Evolutionary conservation across 345 rosid species (phyloP), one percentile per base, ranked within the genome.

Genomic region (Clausena lansium): DNA sequence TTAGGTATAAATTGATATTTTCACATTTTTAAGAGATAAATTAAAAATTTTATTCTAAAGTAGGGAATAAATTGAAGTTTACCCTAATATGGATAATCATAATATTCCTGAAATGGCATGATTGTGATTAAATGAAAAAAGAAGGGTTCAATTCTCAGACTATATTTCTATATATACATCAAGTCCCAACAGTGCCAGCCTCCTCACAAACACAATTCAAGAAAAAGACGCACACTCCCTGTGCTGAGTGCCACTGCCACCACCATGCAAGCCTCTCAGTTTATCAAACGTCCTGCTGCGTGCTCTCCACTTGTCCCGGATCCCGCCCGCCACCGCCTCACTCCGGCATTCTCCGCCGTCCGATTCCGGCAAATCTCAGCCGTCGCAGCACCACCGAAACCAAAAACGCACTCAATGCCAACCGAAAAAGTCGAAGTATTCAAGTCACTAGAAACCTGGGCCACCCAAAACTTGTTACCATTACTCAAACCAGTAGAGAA

Each of bases 371-470:
- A 2, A 25, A 62, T 78, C 67, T 76, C 84, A 0, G 86, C 91
- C 7, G 87, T 82, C 55, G 88, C 87, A 1, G 83, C 88, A 2
- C 59, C 85, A 2, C 71, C 78, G 15, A 68, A 75, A 2, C 77
- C 71, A 7, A 89, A 75, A 64, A 86, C 84, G 27, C 93, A 89
- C 77, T 86, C 94, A 0, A 82, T 91, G 92, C 91, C 97, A 4
- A 84, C 87, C 1, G 93, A 93, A 76, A 91, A 86, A 66, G 67
- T 80, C 14, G 92, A 91, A 78, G 73, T 91, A 5, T 89, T 93
- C 89, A 88, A 72, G 71, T 93, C 97, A 4, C 82, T 93, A 2
- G 94, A 91, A 35, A 80, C 38, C 39, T 92, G 95, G 97, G 92
- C 95, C 6, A 9, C 80, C 7, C 24, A 84, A 3, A 72, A 86